phyloP scores from a whole-genome alignment of 2,329 filamentous ascomycete genomes.

The Lecanicillium sp. region DNA sequence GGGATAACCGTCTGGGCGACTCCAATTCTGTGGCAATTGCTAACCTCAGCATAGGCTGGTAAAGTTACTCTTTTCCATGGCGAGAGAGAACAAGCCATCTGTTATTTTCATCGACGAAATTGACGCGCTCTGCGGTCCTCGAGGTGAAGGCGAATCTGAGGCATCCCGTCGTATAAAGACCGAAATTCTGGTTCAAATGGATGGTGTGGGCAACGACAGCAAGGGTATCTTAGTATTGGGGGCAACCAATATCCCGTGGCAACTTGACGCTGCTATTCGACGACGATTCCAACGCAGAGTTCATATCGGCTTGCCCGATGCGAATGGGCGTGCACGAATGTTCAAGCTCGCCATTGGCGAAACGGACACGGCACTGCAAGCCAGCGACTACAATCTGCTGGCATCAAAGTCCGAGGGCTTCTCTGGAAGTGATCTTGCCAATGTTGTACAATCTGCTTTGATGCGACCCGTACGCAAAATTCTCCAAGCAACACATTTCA shows the following conservation, averaged over 20 bases:
- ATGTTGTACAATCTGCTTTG: conserved; percentile 89
- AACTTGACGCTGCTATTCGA: conserved; percentile 91
- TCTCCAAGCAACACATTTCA: conserved; percentile 95
- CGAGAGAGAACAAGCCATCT: conserved; percentile 92
- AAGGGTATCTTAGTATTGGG: conserved; percentile 90
- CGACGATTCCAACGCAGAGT: conserved; percentile 93
- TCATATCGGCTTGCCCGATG: conserved; percentile 87
- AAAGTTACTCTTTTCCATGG: conserved; percentile 95
- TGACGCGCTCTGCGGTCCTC: conserved; percentile 88
- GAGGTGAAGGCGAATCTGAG: conserved; percentile 92
- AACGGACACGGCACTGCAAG: conserved; percentile 76
- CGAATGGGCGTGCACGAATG: conserved; percentile 82
- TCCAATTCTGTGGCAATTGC: conserved; percentile 13
- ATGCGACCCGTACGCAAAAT: conserved; percentile 98
- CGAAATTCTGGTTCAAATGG: conserved; percentile 97
- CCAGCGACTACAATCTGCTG: conserved; percentile 70
- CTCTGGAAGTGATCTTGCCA: conserved; percentile 91
- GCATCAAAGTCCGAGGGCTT: conserved; percentile 84
- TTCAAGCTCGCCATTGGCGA: conserved; percentile 92
- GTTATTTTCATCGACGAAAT: conserved; percentile 99
- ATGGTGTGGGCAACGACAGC: conserved; percentile 93
- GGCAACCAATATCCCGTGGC: conserved; percentile 98
- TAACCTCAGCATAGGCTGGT: conserved; percentile 56
- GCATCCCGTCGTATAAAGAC: conserved; percentile 97
- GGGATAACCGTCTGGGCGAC: conserved; percentile 7